Conservation (phyloP, 1,284 basidiomycete species). For the Cronartium quercuum region DNA sequence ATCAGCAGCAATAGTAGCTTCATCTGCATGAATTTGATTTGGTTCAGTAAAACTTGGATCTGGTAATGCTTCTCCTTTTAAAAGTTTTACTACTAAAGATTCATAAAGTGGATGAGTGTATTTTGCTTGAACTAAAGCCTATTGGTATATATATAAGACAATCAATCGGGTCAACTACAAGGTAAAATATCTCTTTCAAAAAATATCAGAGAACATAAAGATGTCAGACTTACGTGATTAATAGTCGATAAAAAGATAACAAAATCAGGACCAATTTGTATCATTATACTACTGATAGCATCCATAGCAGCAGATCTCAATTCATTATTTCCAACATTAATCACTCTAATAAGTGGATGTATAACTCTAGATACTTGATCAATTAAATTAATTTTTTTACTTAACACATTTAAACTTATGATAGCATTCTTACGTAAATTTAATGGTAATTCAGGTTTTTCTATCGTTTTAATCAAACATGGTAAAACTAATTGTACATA, state of each 20-base stretch:
- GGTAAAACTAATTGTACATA: constrained; percentile 96
- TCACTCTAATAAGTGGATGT: constrained; percentile 83
- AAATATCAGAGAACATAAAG: not conserved
- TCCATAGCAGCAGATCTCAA: constrained; percentile 84
- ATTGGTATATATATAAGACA: not conserved
- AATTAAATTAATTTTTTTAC: constrained; percentile 93
- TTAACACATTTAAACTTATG: constrained; percentile 82
- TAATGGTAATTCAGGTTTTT: constrained; percentile 69
- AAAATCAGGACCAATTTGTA: constrained; percentile 92
- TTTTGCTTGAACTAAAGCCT: constrained; percentile 71
- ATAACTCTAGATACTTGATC: constrained; percentile 97
- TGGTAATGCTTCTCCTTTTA: constrained; percentile 85
- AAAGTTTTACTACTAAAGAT: constrained; percentile 74
- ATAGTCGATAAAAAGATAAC: constrained; percentile 96
- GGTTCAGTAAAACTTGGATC: constrained; percentile 53
- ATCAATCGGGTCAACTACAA: not conserved
- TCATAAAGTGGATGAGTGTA: constrained; percentile 85
- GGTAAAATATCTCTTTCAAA: not conserved
- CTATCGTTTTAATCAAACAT: constrained; percentile 85
- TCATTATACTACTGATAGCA: constrained; percentile 80
- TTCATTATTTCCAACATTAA: constrained; percentile 71
- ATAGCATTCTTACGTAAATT: constrained; percentile 80
- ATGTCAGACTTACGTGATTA: constrained; percentile 64
- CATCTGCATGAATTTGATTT: constrained; percentile 49
- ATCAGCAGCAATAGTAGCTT: constrained; percentile 51